Base-by-base conservation (phyloP, 148 eudicot species). In the Chenopodium berlandieri region DNA sequence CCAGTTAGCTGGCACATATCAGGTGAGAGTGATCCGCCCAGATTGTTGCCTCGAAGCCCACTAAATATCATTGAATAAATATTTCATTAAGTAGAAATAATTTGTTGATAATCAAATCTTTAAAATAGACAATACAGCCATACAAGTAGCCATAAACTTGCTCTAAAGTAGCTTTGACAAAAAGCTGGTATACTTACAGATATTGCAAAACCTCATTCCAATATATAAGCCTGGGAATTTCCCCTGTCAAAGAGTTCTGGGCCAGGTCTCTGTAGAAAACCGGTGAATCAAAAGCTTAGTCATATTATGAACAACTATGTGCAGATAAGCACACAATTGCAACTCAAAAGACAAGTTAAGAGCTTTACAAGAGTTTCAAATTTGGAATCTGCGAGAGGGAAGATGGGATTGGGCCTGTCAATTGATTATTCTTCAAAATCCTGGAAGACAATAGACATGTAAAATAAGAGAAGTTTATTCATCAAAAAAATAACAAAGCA, bases 181-280 rank as follows among this genome's bases (percentile, higher is more conserved):
- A 52, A 71, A 31, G 31, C 10, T 20, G 1, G 71, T 19, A 75
- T 63, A 85, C 94, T 91, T 82, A 97, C 99, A 97, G 90, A 77
- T 94, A 97, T 62, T 97, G 99, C 77, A 97, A 79, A 67, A 97
- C 97, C 86, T 97, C 99, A 82, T 97, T 97, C 99, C 99, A 97
- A 72, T 94, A 97, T 48, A 97, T 87, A 79, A 97, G 97, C 85
- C 99, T 89, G 0, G 99, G 99, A 78, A 97, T 97, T 90, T 97
- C 99, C 31, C 99, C 99, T 62, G 91, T 90, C 64, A 97, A 83
- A 83, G 86, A 90, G 87, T 97, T 97, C 80, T 94, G 99, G 9
- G 99, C 99, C 66, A 97, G 86, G 81, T 97, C 99, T 85, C 99
- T 97, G 79, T 22, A 82, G 76, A 75, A 82, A 67, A 50, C 3